A percentile compares a stretch with the other conserved stretches of the same genome.
phyloP scores from a whole-genome alignment of 2,329 filamentous ascomycete species.

The Sarocladiaceae sp. region DNA sequence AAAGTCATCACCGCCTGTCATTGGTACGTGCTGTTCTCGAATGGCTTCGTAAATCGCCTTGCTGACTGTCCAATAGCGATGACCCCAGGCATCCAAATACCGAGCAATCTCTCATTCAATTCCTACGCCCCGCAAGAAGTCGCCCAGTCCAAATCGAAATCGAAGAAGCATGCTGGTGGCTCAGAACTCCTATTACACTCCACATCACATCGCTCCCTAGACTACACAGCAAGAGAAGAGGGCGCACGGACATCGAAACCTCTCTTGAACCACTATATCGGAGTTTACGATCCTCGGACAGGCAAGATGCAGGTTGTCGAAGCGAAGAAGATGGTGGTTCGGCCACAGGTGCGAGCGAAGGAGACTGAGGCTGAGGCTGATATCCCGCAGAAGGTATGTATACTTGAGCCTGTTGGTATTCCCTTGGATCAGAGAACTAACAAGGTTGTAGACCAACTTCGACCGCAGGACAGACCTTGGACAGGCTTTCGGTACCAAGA shows the following conservation, averaged over 20 bases:
- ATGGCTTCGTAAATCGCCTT: background rate
- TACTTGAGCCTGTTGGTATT: background rate
- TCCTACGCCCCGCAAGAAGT: constrained; percentile 40
- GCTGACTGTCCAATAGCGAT: constrained; percentile 25
- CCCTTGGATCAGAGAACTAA: constrained; percentile 16
- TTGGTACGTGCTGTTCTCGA: constrained; percentile 36
- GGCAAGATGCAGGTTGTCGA: constrained; percentile 57
- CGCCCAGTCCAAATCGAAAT: constrained; percentile 22
- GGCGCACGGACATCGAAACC: constrained; percentile 24
- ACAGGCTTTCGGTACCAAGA: constrained; percentile 79
- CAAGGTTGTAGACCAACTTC: constrained; percentile 44
- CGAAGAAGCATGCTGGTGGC: constrained; percentile 35
- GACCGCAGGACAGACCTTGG: constrained; percentile 67
- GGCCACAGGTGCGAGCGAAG: constrained; percentile 53
- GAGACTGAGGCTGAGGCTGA: constrained; percentile 39
- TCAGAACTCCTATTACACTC: constrained; percentile 55
- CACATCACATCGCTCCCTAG: constrained; percentile 49
- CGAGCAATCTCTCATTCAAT: constrained; percentile 37
- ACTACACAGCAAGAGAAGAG: constrained; percentile 55
- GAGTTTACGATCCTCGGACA: constrained; percentile 57
- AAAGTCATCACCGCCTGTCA: constrained; percentile 46
- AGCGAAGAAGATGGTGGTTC: constrained; percentile 60
- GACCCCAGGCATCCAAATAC: constrained; percentile 31
- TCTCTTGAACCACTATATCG: constrained; percentile 59
- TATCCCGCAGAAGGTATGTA: constrained; percentile 22